These are phyloP conservation scores for Strobilomyces confusus DNA, from an alignment of 768 basidiomycete genomes.

Conservation along the genomic window DNA sequence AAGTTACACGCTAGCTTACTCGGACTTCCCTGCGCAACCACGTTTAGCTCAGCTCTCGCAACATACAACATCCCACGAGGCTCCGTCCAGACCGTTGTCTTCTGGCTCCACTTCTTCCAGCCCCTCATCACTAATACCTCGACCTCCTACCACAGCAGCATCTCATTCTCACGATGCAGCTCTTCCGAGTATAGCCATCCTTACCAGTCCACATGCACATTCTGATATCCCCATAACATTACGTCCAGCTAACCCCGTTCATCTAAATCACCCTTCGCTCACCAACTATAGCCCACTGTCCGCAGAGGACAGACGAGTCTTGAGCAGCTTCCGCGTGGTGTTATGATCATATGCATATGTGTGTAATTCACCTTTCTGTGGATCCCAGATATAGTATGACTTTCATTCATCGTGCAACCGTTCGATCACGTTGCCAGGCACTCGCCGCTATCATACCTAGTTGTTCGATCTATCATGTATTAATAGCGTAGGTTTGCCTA, in stretches of 20 bases:
- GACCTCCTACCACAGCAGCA: slow-evolving; percentile 3
- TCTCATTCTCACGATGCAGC: slow-evolving; percentile 7
- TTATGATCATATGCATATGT: slow-evolving; percentile 30
- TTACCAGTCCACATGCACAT: slow-evolving; percentile 8
- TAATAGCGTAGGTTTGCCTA: neutral
- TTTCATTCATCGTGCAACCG: neutral
- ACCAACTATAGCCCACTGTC: slow-evolving; percentile 40
- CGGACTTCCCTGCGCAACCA: slow-evolving; percentile 10
- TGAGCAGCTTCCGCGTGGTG: slow-evolving; percentile 53
- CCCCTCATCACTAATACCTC: slow-evolving; percentile 11
- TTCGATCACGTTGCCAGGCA: neutral
- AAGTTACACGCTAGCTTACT: slow-evolving; percentile 4
- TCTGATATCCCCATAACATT: neutral
- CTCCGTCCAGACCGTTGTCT: slow-evolving; percentile 6
- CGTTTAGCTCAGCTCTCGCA: slow-evolving; percentile 8
- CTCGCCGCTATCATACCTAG: slow-evolving; percentile 2
- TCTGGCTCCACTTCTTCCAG: slow-evolving; percentile 14
- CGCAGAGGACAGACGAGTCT: slow-evolving; percentile 55
- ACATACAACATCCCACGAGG: slow-evolving; percentile 11
- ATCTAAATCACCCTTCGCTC: slow-evolving; percentile 22
- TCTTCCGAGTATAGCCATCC: slow-evolving; percentile 23
- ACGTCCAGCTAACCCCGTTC: slow-evolving; percentile 13
- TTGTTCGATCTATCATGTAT: neutral
- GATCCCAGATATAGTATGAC: slow-evolving; percentile 3
- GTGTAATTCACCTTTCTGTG: too few species aligned